A percentile compares a stretch with the other conserved stretches of the same genome.
Conservation (phyloP, 345 rosid species). For the Raphanus sativus region DNA sequence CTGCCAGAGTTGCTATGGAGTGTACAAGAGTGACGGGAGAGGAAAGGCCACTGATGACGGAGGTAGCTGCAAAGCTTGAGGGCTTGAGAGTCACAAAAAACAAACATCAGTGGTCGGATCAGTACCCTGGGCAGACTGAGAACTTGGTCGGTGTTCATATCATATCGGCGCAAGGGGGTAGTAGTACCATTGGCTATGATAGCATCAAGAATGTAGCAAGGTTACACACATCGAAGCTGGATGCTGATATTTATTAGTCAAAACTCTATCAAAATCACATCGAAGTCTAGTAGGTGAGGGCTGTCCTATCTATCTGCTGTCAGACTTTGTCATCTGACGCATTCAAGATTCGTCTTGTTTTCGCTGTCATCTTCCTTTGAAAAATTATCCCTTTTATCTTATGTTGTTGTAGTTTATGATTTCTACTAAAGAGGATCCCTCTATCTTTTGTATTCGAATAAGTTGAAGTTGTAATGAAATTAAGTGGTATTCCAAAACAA, state of each 20-base stretch:
- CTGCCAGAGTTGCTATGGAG: background rate
- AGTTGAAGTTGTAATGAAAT: background rate
- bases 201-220: slow-evolving; percentile 4
- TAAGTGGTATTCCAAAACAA: background rate
- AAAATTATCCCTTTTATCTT: background rate
- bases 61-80: background rate
- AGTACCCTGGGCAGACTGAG: background rate
- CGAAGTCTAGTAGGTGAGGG: background rate
- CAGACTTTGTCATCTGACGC: background rate
- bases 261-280: background rate
- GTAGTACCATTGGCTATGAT: slow-evolving; percentile 1
- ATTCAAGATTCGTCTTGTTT: background rate
- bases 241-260: background rate
- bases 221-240: slow-evolving; percentile 1
- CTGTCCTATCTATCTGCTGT: background rate
- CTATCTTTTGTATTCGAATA: background rate
- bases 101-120: background rate
- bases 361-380: background rate
- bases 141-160: background rate
- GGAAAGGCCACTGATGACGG: background rate
- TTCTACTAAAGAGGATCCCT: background rate
- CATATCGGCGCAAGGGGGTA: background rate
- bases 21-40: background rate
- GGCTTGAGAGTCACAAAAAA: background rate
- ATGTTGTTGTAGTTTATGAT: background rate